Conservation (phyloP, 768 basidiomycete genomes). For the Phanerodontia chrysosporium region DNA sequence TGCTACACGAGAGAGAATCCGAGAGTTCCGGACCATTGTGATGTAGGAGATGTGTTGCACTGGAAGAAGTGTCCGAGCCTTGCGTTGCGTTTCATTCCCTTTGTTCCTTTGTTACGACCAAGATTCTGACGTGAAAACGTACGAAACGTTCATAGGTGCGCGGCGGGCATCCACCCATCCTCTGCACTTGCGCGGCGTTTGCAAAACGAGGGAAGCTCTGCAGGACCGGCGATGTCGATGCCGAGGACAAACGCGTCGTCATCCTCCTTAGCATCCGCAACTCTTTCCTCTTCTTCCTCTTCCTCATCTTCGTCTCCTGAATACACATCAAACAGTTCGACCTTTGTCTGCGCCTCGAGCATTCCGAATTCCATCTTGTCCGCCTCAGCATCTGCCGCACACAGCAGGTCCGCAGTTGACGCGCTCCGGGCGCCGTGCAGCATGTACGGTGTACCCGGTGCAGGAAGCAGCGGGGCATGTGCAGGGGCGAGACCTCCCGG, state of each 20-base stretch:
- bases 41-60: neutral
- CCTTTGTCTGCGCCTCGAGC: conserved; percentile 14
- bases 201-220: neutral
- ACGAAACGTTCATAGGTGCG: neutral
- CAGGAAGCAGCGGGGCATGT: no score
- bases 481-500: neutral
- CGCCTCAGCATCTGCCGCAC: neutral
- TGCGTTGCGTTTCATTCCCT: no score
- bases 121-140: no score
- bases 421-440: neutral
- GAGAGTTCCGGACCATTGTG: neutral
- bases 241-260: conserved; percentile 4
- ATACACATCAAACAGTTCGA: conserved; percentile 15
- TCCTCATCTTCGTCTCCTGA: conserved; percentile 13
- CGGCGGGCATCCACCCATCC: neutral
- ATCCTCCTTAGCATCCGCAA: neutral
- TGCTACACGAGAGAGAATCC: neutral
- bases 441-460: neutral
- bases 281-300: neutral
- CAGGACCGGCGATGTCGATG: conserved; percentile 1
- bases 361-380: neutral
- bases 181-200: neutral
- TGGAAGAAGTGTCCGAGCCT: neutral
- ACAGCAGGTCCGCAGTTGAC: neutral
- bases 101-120: no score